Conservation (phyloP, 305 asterid species). For the Solanum hybrid region DNA sequence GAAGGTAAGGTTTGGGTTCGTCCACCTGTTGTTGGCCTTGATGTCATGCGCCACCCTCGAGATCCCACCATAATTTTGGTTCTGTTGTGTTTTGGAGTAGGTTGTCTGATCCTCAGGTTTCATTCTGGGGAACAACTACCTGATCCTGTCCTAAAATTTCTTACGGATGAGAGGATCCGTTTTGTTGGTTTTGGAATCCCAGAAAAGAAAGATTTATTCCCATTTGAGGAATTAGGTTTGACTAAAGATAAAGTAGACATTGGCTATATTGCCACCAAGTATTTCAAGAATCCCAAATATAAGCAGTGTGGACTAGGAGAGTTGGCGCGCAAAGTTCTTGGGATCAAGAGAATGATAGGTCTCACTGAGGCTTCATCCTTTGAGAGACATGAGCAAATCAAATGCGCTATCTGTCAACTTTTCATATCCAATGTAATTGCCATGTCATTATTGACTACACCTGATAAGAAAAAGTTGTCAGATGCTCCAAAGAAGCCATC, state of each 20-base stretch:
- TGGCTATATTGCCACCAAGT: constrained; percentile 57
- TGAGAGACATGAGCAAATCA: constrained; percentile 68
- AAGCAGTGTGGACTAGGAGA: constrained; percentile 39
- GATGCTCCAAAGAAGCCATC: constrained; percentile 25
- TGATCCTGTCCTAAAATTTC: constrained; percentile 39
- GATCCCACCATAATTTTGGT: constrained; percentile 45
- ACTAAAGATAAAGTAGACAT: constrained; percentile 30
- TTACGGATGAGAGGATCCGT: constrained; percentile 54
- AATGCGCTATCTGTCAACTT: constrained; percentile 75
- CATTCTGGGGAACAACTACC: constrained; percentile 49
- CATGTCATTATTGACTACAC: constrained; percentile 40
- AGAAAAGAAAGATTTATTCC: constrained; percentile 57
- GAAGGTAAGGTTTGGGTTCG: constrained; percentile 52
- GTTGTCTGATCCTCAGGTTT: constrained; percentile 65
- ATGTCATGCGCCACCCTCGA: constrained; percentile 78
- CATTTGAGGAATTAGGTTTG: constrained; percentile 51
- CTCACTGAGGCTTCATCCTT: constrained; percentile 56
- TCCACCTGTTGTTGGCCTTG: constrained; percentile 71
- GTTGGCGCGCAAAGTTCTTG: constrained; percentile 49
- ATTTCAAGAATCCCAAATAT: constrained; percentile 36
- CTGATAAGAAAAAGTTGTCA: constrained; percentile 18
- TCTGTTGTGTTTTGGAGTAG: constrained; percentile 58
- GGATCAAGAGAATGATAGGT: constrained; percentile 61
- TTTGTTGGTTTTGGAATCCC: constrained; percentile 73
- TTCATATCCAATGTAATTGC: constrained; percentile 58